A percentile compares a stretch with the other conserved stretches of the same genome.
These are phyloP conservation scores for Endothia cerciana DNA, from an alignment of 2,329 filamentous ascomycete species.

Conservation along the genomic window DNA sequence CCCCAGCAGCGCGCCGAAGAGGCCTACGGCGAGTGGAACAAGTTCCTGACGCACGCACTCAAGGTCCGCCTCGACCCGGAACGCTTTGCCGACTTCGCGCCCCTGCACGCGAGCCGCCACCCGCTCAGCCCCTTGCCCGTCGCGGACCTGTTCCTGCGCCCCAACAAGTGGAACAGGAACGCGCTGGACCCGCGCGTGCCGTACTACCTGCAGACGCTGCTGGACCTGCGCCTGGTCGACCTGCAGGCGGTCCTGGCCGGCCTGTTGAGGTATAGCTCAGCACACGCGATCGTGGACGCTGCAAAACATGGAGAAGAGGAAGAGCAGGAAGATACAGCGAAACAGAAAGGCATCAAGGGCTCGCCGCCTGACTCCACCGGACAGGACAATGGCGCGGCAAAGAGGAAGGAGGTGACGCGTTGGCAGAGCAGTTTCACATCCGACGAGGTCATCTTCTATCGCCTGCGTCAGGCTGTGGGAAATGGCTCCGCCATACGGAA, in stretches of 20 bases:
- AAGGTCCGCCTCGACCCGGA: conserved; percentile 55
- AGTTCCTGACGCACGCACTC: conserved; percentile 56
- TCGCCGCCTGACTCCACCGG: not conserved
- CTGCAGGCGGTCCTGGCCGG: conserved; percentile 58
- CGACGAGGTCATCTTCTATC: conserved; percentile 92
- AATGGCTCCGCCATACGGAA: conserved; percentile 53
- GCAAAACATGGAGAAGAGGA: conserved; percentile 35
- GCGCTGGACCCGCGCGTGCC: conserved; percentile 63
- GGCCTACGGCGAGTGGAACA: conserved; percentile 49
- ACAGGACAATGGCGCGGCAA: conserved; percentile 25
- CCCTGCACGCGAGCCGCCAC: conserved; percentile 53
- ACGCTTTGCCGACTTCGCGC: conserved; percentile 56
- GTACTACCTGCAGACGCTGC: conserved; percentile 61
- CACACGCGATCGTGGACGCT: conserved; percentile 40
- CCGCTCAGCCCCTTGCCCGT: conserved; percentile 55
- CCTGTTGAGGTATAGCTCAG: conserved; percentile 61
- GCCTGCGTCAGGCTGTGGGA: conserved; percentile 85
- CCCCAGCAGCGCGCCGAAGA: conserved; percentile 18
- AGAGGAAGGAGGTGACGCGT: conserved; percentile 36
- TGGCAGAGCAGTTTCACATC: conserved; percentile 64
- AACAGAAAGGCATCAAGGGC: conserved; percentile 23
- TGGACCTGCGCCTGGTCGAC: conserved; percentile 55
- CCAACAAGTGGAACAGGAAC: conserved; percentile 51
- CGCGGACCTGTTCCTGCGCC: conserved; percentile 63
- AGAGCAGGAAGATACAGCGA: conserved; percentile 21